Percentiles rank a stretch among this genome's conserved stretches.
Evolutionary conservation across 2,329 filamentous ascomycete species (phyloP).

Genomic region (Atkinsonella texensis): DNA sequence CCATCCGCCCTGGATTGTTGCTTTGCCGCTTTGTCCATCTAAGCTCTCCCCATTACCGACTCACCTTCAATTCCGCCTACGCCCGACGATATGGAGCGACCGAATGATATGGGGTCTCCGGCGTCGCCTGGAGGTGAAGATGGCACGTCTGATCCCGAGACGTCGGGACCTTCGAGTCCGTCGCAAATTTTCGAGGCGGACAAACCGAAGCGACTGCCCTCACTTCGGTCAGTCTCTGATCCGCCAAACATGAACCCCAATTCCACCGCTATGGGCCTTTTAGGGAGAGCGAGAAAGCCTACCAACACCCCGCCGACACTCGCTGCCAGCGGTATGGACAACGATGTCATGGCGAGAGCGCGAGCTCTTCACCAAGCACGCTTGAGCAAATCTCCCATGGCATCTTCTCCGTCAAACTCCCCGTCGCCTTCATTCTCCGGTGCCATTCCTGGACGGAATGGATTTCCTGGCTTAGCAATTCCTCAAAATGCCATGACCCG

Average conservation of each 20-base stretch:
- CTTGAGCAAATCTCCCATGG: conserved; percentile 25
- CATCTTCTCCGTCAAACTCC: conserved; percentile 16
- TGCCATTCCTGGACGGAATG: conserved; percentile 26
- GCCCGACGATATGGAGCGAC: conserved; percentile 31
- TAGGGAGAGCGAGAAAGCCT: conserved; percentile 53
- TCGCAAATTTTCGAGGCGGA: conserved; percentile 26
- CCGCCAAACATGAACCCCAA: conserved; percentile 58
- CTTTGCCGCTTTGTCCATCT: conserved; percentile 1
- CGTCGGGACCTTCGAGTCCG: conserved; percentile 37
- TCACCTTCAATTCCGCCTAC: conserved; percentile 30
- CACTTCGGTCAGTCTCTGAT: conserved; percentile 48
- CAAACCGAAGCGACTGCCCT: conserved; percentile 40
- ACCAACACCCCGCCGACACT: conserved; percentile 26
- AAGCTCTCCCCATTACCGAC: conserved; percentile 12
- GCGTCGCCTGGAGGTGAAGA: conserved; percentile 32
- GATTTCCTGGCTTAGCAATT: conserved; percentile 30
- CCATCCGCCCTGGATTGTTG: conserved; percentile 5
- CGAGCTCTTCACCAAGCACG: conserved; percentile 34
- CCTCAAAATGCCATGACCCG: conserved; percentile 29
- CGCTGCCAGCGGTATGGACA: conserved; percentile 21
- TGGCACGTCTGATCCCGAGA: conserved; percentile 9
- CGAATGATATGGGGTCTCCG: conserved; percentile 23
- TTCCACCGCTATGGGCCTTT: conserved; percentile 71
- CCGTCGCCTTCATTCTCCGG: conserved; percentile 21
- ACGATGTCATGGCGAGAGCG: conserved; percentile 35